phyloP scores from a whole-genome alignment of 176 grass and related monocot species.

The Avena sativa region DNA sequence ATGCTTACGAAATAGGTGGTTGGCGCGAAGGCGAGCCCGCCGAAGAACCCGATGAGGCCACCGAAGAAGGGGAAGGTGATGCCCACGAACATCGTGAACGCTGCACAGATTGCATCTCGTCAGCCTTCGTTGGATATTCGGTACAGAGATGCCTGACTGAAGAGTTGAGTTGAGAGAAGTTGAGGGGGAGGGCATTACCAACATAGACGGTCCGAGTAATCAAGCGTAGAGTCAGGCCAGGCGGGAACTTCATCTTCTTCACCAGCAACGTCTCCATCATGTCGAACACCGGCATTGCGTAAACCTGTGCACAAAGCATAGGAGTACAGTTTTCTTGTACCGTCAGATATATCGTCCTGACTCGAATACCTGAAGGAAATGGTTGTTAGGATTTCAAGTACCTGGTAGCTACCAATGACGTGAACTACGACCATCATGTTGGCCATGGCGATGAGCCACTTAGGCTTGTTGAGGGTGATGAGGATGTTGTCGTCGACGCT shows the following conservation, averaged over 20 bases:
- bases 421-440: conserved; percentile 96
- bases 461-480: conserved; percentile 57
- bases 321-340: background rate
- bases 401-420: conserved; percentile 89
- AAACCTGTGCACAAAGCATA: conserved; percentile 53
- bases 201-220: conserved; percentile 68
- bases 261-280: conserved; percentile 92
- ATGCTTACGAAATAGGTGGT: conserved; percentile 85
- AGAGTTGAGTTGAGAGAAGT: background rate
- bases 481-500: conserved; percentile 59
- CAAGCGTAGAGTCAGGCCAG: conserved; percentile 66
- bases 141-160: too few species aligned
- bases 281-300: conserved; percentile 94
- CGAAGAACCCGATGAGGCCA: conserved; percentile 85
- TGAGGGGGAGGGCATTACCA: conserved; percentile 44
- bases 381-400: background rate
- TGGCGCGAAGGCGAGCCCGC: conserved; percentile 80
- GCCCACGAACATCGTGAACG: conserved; percentile 87
- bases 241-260: conserved; percentile 66
- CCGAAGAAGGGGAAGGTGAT: conserved; percentile 92
- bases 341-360: background rate
- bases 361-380: background rate
- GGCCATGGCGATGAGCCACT: conserved; percentile 85
- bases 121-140: too few species aligned
- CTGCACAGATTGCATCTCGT: conserved; percentile 46